Percentiles rank a stretch among this genome's conserved stretches.
Evolutionary conservation across 129 eudicot genomes (phyloP).

Genomic region (Sambucus nigra): DNA sequence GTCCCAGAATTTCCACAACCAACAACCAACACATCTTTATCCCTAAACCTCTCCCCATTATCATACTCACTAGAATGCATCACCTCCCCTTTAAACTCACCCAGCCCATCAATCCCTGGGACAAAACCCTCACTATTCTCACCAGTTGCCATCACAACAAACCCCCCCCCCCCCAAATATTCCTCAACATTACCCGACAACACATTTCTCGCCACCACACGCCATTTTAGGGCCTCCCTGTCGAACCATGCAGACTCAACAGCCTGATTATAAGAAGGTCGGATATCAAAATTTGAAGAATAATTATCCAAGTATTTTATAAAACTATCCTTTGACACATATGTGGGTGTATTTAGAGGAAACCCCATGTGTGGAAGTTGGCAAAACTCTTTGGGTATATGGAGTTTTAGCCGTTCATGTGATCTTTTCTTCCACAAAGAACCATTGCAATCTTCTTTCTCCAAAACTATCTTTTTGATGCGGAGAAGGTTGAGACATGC

Average conservation of each 20-base stretch:
- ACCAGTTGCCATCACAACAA: slow-evolving; percentile 56
- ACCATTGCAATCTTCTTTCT: slow-evolving; percentile 43
- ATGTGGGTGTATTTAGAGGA: slow-evolving; percentile 31
- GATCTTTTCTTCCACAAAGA: slow-evolving; percentile 49
- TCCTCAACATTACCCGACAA: slow-evolving; percentile 14
- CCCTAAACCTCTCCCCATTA: slow-evolving; percentile 28
- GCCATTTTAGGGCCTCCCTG: slow-evolving; percentile 18
- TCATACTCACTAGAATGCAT: slow-evolving; percentile 41
- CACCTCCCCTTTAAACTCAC: slow-evolving; percentile 24
- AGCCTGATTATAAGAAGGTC: slow-evolving; percentile 21
- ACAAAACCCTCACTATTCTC: slow-evolving; percentile 42
- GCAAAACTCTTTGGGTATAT: slow-evolving; percentile 41
- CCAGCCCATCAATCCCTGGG: slow-evolving; percentile 35
- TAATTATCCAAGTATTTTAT: slow-evolving; percentile 39
- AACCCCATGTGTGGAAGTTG: slow-evolving; percentile 40
- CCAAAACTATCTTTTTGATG: slow-evolving; percentile 33
- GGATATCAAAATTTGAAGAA: slow-evolving; percentile 15
- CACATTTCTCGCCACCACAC: slow-evolving; percentile 16
- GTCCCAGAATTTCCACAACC: slow-evolving; percentile 66
- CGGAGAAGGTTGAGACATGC: slow-evolving; percentile 38
- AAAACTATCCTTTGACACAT: slow-evolving; percentile 35
- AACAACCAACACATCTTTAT: slow-evolving; percentile 44
- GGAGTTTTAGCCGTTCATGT: slow-evolving; percentile 53
- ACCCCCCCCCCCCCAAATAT: slow-evolving; percentile 23
- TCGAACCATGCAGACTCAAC: slow-evolving; percentile 32